Percentiles rank a stretch among this genome's conserved stretches.
phyloP scores from a whole-genome alignment of 768 basidiomycete species.

The Mycena haematopus region DNA sequence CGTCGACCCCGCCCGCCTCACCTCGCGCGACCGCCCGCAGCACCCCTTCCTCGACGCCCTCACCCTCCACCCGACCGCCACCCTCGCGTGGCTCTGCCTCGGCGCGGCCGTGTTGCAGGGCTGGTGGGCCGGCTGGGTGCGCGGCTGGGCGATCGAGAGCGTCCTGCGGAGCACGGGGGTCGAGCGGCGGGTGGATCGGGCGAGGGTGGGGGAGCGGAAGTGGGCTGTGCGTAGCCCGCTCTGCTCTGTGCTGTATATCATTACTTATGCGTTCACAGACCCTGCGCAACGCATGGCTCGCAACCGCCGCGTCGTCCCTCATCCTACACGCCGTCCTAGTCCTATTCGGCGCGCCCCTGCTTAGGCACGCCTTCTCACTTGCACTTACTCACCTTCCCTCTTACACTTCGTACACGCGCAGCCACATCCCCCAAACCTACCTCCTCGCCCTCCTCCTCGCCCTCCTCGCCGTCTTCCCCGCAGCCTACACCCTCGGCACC shows the following conservation, averaged over 20 bases:
- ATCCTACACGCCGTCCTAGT: conserved; percentile 57
- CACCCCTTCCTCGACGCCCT: conserved; percentile 71
- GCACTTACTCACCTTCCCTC: background rate
- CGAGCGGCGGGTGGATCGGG: conserved; percentile 50
- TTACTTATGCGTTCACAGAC: too few species aligned
- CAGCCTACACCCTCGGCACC: conserved; percentile 71
- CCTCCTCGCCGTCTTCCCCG: conserved; percentile 66
- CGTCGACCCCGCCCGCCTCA: conserved; percentile 39
- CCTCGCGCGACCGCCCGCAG: conserved; percentile 69
- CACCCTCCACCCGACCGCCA: conserved; percentile 63
- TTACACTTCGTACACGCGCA: conserved; percentile 33
- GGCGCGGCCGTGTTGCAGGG: conserved; percentile 62
- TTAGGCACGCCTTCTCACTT: conserved; percentile 47
- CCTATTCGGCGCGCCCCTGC: conserved; percentile 78
- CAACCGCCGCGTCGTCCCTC: conserved; percentile 58
- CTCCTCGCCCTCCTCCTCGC: conserved; percentile 74
- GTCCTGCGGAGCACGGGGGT: conserved; percentile 47
- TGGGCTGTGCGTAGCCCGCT: conserved; percentile 49
- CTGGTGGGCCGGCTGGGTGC: conserved; percentile 78
- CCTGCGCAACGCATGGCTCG: conserved; percentile 53
- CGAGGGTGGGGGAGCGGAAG: conserved; percentile 44
- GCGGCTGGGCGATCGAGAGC: conserved; percentile 60
- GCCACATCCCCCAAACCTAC: conserved; percentile 65
- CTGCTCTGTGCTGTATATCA: too few species aligned
- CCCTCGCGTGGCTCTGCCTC: conserved; percentile 60